Evolutionary conservation across 2,329 filamentous ascomycete species (phyloP).

Genomic region (Diaporthe vaccinii): DNA sequence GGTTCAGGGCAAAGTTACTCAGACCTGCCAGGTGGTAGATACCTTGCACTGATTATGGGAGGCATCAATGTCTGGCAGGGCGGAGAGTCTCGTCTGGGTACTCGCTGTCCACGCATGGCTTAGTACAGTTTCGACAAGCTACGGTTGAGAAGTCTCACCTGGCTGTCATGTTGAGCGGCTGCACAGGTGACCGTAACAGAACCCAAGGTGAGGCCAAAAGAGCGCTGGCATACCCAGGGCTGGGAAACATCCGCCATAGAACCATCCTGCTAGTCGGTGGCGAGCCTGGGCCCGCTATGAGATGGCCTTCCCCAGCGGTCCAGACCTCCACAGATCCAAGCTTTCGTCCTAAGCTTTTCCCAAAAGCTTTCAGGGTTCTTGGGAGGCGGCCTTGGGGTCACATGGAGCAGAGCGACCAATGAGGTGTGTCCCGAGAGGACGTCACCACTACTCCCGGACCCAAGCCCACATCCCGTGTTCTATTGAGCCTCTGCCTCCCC

Average conservation of each 20-base stretch:
- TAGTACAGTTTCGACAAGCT: neutral
- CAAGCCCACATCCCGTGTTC: slow-evolving; percentile 1
- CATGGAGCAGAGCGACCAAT: neutral
- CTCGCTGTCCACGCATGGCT: neutral
- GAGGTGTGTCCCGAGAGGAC: neutral
- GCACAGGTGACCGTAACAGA: neutral
- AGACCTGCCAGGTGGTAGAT: too few relatives aligned
- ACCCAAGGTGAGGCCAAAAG: neutral
- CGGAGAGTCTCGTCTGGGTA: neutral
- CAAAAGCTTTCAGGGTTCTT: slow-evolving; percentile 20
- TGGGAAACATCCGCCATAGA: neutral
- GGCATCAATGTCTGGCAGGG: neutral
- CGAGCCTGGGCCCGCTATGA: neutral
- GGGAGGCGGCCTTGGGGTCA: slow-evolving; percentile 1
- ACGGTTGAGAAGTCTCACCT: too few relatives aligned
- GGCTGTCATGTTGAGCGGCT: neutral
- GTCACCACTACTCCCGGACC: neutral
- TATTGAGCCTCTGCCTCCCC: neutral
- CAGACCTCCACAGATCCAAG: slow-evolving; percentile 21
- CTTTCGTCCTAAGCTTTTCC: slow-evolving; percentile 21
- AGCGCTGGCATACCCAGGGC: neutral
- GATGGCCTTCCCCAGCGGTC: neutral
- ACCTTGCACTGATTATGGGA: too few relatives aligned
- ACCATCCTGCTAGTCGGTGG: neutral
- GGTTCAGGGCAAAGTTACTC: neutral